phyloP scores from a whole-genome alignment of 202 grass and related monocot genomes.

The Cymbopogon flexuosus region DNA sequence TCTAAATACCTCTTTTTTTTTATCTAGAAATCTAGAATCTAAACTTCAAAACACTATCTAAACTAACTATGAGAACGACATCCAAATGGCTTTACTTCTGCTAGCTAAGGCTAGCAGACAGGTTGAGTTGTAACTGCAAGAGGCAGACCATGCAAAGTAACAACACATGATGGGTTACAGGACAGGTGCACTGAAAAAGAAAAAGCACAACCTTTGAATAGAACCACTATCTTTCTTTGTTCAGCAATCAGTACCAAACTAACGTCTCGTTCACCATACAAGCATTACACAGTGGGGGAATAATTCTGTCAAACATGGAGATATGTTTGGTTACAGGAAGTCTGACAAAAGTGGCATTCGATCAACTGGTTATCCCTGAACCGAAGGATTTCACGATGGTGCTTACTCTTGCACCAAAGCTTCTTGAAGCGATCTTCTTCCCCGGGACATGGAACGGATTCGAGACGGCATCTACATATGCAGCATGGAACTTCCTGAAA shows the following conservation, averaged over 20 bases:
- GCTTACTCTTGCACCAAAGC: constrained; percentile 69
- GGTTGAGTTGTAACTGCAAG: neutral
- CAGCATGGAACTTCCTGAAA: constrained; percentile 91
- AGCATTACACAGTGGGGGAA: neutral
- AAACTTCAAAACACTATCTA: no score
- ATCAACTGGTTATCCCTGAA: constrained; percentile 44
- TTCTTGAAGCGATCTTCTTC: constrained; percentile 92
- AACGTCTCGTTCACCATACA: constrained; percentile 13
- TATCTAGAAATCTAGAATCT: neutral
- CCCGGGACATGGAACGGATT: constrained; percentile 97
- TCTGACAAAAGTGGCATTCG: constrained; percentile 18
- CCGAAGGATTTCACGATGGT: constrained; percentile 81
- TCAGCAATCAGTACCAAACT: neutral
- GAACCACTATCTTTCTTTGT: constrained; percentile 18
- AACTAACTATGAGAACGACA: neutral
- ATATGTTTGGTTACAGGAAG: neutral
- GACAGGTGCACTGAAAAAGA: neutral
- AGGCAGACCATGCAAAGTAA: constrained; percentile 14
- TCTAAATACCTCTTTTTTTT: neutral
- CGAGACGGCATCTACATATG: constrained; percentile 79
- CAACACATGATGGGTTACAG: neutral
- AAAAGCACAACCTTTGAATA: neutral
- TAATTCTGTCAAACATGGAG: neutral
- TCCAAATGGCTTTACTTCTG: neutral
- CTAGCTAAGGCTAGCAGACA: constrained; percentile 4